Percentiles rank a stretch among this genome's conserved stretches.
Conservation (phyloP, 768 basidiomycete genomes). For the Lyophyllum shimeji region DNA sequence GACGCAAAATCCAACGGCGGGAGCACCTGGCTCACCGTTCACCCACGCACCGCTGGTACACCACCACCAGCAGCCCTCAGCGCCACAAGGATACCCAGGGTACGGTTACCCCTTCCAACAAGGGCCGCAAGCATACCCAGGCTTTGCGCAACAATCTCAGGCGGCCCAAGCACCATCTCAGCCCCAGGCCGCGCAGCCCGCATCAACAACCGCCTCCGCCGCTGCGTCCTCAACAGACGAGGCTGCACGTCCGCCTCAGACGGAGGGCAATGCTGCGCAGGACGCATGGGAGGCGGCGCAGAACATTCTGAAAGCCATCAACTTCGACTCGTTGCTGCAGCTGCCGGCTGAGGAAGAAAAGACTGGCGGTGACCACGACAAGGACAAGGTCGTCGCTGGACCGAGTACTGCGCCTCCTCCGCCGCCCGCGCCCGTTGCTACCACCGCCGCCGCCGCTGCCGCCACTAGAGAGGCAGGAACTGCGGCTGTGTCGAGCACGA, state of each 20-base stretch:
- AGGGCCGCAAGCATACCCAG: conserved; percentile 14
- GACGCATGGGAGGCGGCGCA: conserved; percentile 80
- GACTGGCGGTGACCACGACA: conserved; percentile 14
- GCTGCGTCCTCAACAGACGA: conserved; percentile 3
- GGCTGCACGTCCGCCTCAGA: conserved; percentile 14
- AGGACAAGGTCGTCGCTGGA: background rate
- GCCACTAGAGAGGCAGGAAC: background rate
- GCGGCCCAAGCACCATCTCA: conserved; percentile 15
- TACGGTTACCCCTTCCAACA: conserved; percentile 15
- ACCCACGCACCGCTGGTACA: conserved; percentile 54
- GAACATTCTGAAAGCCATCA: conserved; percentile 75
- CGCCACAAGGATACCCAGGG: conserved; percentile 7
- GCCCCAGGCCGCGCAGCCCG: conserved; percentile 11
- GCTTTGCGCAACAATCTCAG: conserved; percentile 27
- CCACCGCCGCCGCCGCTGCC: background rate
- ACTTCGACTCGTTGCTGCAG: conserved; percentile 58
- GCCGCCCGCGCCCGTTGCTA: background rate
- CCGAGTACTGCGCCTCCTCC: conserved; percentile 1
- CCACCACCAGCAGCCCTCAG: conserved; percentile 29
- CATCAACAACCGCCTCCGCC: conserved; percentile 7
- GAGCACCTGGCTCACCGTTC: conserved; percentile 50
- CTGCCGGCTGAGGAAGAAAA: conserved; percentile 34
- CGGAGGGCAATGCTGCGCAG: conserved; percentile 39
- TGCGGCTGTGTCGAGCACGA: background rate
- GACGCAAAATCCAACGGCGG: conserved; percentile 38